Evolutionary conservation across 345 rosid species (phyloP), one percentile per base, ranked within the genome.

Genomic region (Citrus trifoliata): DNA sequence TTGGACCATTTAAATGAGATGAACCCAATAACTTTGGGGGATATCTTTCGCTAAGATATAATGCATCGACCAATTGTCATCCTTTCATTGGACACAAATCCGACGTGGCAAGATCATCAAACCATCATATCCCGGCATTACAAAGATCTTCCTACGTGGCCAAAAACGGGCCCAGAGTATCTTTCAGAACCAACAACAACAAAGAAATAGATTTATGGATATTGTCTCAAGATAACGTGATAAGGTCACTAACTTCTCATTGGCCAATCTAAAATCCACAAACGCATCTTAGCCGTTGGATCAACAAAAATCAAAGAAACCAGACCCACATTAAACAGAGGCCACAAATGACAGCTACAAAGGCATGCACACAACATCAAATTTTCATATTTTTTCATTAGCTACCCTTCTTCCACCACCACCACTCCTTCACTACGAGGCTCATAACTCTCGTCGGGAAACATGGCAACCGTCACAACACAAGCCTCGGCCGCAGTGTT

Each of bases 401-500:
- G 70, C 71, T 67, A 13, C 51, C 14, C 6, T 16, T 9, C 71
- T 37, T 8, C 28, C 48, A 35, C 71, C 64, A 19, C 6, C 12
- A 28, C 67, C 63, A 8, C 56, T 53, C 55, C 51, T 53, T 27
- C 2, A 48, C 73, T 67, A 69, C 51, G 5, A 46, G 51, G 51
- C 51, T 46, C 51, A 13, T 60, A 70, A 38, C 48, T 75, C 60
- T 56, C 55, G 65, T 48, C 14, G 46, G n/a, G 63, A 66, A 30
- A 46, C 51, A 95, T 95, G 97, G 97, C 97, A 38, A 89, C 97
- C 53, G 90, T 89, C 78, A 86, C 95, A 24, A 92, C 94, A 63
- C 98, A 95, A 87, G 98, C 98, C 76, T 90, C 95, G 10, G 95
- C 95, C 14, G 83, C 97, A 37, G 88, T 90, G 48, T 93, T 93